phyloP scores from a whole-genome alignment of 2,329 filamentous ascomycete species.

The Xylariaceae sp. region DNA sequence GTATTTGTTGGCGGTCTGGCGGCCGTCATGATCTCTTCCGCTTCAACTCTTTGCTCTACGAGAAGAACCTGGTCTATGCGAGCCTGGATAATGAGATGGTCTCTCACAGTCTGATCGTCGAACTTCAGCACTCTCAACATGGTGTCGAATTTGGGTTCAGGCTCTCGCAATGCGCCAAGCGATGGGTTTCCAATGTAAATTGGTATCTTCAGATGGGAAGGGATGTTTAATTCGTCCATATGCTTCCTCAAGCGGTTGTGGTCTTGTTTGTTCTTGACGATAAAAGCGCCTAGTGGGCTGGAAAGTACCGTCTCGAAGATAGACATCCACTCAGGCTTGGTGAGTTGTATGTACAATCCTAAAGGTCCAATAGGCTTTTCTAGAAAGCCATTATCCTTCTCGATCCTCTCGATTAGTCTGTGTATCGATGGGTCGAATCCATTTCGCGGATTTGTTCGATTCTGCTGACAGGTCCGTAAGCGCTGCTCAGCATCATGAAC shows the following conservation, averaged over 20 bases:
- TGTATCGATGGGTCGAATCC: conserved; percentile 63
- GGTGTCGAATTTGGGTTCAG: conserved; percentile 68
- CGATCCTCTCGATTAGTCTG: conserved; percentile 63
- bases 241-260: conserved; percentile 62
- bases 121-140: conserved; percentile 78
- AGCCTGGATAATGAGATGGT: conserved; percentile 79
- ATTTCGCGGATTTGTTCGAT: conserved; percentile 56
- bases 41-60: conserved; percentile 64
- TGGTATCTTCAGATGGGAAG: conserved; percentile 38
- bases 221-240: conserved; percentile 54
- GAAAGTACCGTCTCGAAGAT: conserved; percentile 77
- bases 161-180: conserved; percentile 60
- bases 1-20: conserved; percentile 64
- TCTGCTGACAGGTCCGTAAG: conserved; percentile 50
- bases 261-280: conserved; percentile 75
- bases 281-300: conserved; percentile 67
- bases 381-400: conserved; percentile 64
- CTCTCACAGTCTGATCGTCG: conserved; percentile 71
- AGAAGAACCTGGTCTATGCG: conserved; percentile 81
- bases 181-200: conserved; percentile 64
- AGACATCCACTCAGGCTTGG: conserved; percentile 76
- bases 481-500: conserved; percentile 48
- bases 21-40: conserved; percentile 64
- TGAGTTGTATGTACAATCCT: conserved; percentile 70
- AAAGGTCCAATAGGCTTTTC: conserved; percentile 78